Base-by-base conservation (phyloP, 257 asterid species). In the Capsicum chinense region DNA sequence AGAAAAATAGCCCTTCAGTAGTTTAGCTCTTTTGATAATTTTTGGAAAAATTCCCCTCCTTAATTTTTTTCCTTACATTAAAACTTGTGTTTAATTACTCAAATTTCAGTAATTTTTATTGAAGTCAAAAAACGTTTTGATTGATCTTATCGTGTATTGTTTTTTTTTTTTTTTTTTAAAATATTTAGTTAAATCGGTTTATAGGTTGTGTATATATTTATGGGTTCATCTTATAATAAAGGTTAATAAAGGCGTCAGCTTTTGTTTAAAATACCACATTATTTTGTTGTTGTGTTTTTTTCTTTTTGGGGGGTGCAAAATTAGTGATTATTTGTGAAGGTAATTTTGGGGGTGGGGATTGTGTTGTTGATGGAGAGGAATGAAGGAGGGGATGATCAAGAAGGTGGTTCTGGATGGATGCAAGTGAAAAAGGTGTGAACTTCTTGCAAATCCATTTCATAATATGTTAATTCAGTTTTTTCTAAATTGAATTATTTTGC, bases 341-440 rank as follows among this genome's bases (percentile, higher is more conserved):
- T 9, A 42, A 21, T 54, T 52, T 67, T 63, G 79, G 84, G 81
- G 56, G 76, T 83, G 35, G 78, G 70, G 70, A 67, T 71, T 15
- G 50, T 76, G 57, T 67, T 80, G 90, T 42, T 80, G 59, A 94
- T 95, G 98, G 97, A 92, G 87, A 88, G 86, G 83, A 85, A 86
- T 85, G 93, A 90, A 83, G 97, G 91, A 67, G 93, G 88, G 69
- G 98, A 92, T 83, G 97, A 95, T 90, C 98, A 97, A 89, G 97
- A 92, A 82, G 92, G 97, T 52, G 92, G 97, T 56, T 94, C 99
- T 86, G 99, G 98, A 70, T 97, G 99, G 99, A 91, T 92, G 95
- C 97, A 93, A 88, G 99, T 97, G 47, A 97, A 95, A 93, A 97
- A 97, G 98, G 99, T 97, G 48, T 50, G 83, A 78, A 83, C 74